These are phyloP conservation scores for Hortiboletus flavorubellus DNA, from an alignment of 768 basidiomycete genomes.

Conservation along the genomic window DNA sequence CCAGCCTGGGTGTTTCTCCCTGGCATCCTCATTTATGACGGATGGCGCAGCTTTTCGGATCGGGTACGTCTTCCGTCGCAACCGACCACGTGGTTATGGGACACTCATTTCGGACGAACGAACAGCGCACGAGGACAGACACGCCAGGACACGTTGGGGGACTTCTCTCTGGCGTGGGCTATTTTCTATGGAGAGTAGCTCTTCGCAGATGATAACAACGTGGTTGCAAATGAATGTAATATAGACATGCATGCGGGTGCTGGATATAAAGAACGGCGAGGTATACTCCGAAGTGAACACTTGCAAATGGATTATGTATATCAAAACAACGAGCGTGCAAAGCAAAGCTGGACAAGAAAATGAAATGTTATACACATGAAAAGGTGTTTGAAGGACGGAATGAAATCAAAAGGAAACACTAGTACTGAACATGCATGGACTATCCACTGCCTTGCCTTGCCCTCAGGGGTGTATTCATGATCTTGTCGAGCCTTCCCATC, in stretches of 20 bases:
- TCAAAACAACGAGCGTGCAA: slow-evolving; percentile 11
- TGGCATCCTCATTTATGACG: slow-evolving; percentile 46
- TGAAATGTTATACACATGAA: neutral
- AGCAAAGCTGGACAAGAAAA: neutral
- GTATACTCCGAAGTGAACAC: slow-evolving; percentile 4
- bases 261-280: slow-evolving; percentile 7
- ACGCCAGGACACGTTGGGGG: slow-evolving; percentile 71
- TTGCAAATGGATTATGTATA: slow-evolving; percentile 10
- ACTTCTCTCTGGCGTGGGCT: slow-evolving; percentile 56
- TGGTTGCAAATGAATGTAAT: neutral
- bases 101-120: neutral
- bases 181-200: slow-evolving; percentile 37
- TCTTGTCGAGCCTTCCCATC: slow-evolving; percentile 74
- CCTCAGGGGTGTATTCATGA: slow-evolving; percentile 69
- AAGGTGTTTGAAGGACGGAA: neutral
- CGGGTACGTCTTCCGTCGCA: slow-evolving; percentile 24
- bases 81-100: neutral
- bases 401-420: neutral
- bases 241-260: slow-evolving; percentile 4
- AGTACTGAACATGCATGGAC: neutral
- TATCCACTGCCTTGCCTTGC: slow-evolving; percentile 15
- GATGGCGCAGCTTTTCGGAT: slow-evolving; percentile 34
- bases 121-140: slow-evolving; percentile 51
- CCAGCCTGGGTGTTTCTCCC: slow-evolving; percentile 75
- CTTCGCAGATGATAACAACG: slow-evolving; percentile 27